A percentile compares a stretch with the other conserved stretches of the same genome.
Conservation (phyloP, 129 eudicot species). For the Kitagawia praeruptora region DNA sequence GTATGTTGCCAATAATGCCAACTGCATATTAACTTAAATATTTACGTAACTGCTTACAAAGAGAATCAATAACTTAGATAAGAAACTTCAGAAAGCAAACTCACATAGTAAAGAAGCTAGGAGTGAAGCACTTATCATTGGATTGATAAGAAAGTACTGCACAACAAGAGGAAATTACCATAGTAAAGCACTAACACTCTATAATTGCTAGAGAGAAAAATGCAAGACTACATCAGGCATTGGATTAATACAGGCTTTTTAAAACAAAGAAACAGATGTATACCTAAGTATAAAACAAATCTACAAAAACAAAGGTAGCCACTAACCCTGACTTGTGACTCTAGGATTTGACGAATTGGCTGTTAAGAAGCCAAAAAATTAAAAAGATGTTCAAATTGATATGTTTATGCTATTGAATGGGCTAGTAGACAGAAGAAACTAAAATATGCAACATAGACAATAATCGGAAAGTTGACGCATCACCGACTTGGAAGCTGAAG, state of each 20-base stretch:
- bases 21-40: slow-evolving; percentile 40
- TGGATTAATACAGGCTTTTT: background rate
- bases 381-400: background rate
- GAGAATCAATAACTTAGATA: background rate
- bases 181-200: background rate
- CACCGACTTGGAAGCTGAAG: background rate
- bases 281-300: background rate
- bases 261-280: too few species aligned
- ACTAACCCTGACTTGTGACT: background rate
- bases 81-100: background rate
- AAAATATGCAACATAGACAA: background rate
- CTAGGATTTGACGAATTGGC: background rate
- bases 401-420: background rate
- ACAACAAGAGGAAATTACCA: background rate
- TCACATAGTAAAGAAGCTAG: background rate
- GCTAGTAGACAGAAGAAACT: background rate
- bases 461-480: background rate
- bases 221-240: background rate
- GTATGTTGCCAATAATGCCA: slow-evolving; percentile 82
- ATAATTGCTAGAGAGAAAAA: background rate
- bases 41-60: slow-evolving; percentile 9
- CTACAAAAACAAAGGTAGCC: background rate
- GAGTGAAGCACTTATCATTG: background rate
- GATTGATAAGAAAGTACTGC: background rate
- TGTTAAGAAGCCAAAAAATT: background rate